Percentiles rank a stretch among this genome's conserved stretches.
Evolutionary conservation across 2,329 filamentous ascomycete species (phyloP).

Genomic region (Alternaria conjuncta): DNA sequence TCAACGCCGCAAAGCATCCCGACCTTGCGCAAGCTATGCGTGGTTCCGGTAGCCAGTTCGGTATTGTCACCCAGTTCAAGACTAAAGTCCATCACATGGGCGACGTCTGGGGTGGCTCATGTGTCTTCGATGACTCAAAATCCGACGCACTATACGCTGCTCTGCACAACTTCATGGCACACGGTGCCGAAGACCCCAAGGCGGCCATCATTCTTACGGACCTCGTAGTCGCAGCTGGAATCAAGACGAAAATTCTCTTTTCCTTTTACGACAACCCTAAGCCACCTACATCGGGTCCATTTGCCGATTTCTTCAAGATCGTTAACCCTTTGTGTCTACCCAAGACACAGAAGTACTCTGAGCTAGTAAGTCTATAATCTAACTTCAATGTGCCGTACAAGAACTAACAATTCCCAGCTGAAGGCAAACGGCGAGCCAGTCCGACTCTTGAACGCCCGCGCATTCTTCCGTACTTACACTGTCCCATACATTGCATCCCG

Average conservation of each 20-base stretch:
- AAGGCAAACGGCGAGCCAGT: constrained; percentile 20
- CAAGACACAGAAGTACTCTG: constrained; percentile 39
- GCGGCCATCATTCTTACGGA: constrained; percentile 32
- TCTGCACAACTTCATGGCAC: constrained; percentile 42
- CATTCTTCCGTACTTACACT: constrained; percentile 35
- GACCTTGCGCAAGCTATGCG: constrained; percentile 45
- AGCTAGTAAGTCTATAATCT: constrained; percentile 29
- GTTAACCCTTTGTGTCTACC: constrained; percentile 25
- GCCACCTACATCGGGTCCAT: constrained; percentile 38
- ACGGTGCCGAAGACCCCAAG: constrained; percentile 31
- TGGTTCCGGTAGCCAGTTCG: constrained; percentile 34
- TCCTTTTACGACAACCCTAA: constrained; percentile 33
- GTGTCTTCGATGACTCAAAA: constrained; percentile 40
- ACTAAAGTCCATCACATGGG: constrained; percentile 31
- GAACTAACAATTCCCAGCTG: constrained; percentile 14
- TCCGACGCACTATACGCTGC: constrained; percentile 40
- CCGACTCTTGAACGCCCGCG: constrained; percentile 17
- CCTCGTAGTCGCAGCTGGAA: constrained; percentile 10
- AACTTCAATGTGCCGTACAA: not conserved
- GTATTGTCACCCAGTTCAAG: constrained; percentile 37
- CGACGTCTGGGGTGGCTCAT: constrained; percentile 49
- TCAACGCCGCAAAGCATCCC: constrained; percentile 30
- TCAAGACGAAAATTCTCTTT: constrained; percentile 19
- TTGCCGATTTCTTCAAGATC: constrained; percentile 46
- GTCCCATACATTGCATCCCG: constrained; percentile 33